phyloP scores from a whole-genome alignment of 352 stramenopile genomes.

The Phytophthora cryptogea region DNA sequence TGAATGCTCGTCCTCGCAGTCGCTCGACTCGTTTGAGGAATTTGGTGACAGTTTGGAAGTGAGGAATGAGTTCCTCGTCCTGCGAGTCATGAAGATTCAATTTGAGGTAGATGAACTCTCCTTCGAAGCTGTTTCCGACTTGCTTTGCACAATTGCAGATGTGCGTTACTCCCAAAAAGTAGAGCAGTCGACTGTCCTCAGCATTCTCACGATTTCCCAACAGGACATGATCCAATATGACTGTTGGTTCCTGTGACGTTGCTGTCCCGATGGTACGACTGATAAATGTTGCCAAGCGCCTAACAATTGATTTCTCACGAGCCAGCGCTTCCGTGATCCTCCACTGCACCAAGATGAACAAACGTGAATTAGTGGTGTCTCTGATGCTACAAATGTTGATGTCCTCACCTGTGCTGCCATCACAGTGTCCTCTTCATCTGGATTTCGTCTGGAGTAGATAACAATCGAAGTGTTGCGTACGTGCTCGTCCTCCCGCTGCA shows the following conservation, averaged over 20 bases:
- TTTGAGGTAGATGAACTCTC: constrained; percentile 71
- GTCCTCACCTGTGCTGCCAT: constrained; percentile 41
- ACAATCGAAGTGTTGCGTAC: constrained; percentile 34
- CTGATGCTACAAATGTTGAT: background rate
- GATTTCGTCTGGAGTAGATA: constrained; percentile 52
- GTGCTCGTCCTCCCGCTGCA: constrained; percentile 39
- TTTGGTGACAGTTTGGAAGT: constrained; percentile 56
- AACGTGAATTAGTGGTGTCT: background rate
- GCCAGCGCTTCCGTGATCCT: constrained; percentile 42
- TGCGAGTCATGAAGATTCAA: constrained; percentile 53
- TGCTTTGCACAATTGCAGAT: constrained; percentile 67
- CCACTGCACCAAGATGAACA: constrained; percentile 31
- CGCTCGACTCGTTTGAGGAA: constrained; percentile 61
- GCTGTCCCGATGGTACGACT: constrained; percentile 28
- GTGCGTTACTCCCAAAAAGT: constrained; percentile 52
- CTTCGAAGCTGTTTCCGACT: constrained; percentile 60
- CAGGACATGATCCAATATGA: constrained; percentile 55
- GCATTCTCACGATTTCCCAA: constrained; percentile 54
- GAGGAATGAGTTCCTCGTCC: constrained; percentile 56
- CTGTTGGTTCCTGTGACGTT: constrained; percentile 26
- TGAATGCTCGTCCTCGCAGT: constrained; percentile 50
- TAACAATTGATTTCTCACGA: constrained; percentile 33
- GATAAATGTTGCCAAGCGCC: constrained; percentile 28
- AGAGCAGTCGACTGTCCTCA: constrained; percentile 44
- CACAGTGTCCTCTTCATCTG: constrained; percentile 57